Evolutionary conservation across 2,329 filamentous ascomycete species (phyloP), one percentile per base, ranked within the genome.

Genomic region (Moelleriella libera): DNA sequence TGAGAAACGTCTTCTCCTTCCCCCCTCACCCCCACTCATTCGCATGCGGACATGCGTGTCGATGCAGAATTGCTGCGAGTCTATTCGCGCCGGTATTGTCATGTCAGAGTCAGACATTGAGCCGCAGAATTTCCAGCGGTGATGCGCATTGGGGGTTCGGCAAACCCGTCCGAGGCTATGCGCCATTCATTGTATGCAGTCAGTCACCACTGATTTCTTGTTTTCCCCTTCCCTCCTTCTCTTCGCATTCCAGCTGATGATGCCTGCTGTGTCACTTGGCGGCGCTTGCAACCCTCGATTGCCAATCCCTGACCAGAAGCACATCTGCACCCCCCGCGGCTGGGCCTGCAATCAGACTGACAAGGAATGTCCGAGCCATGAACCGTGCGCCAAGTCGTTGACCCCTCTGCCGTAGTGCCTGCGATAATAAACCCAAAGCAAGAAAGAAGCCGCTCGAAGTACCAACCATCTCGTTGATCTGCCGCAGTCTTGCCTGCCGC

Each of bases 391-490:
- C 47, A 43, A 51, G 8, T 7, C 9, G 43, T 4, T 3, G 21
- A 5, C 40, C 11, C 0, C 14, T 30, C 3, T 34, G 29, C 30
- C 46, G 40, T 1, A 51, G 45, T 6, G 4, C 30, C 4, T 40
- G 46, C 21, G 29, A 39, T 10, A 49, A 43, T 28, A 51, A 32
- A 1, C 46, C 49, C 2, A 45, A 31, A 6, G 47, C 44, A 46
- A 52, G 40, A 46, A 52, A 52, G 31, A 51, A 52, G 6, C 51
- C 51, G 31, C 51, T 51, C 12, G 51, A 51, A 1, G 51, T 52
- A n/a, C 49, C 51, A 7, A 45, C 48, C 47, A 52, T 51, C 44
- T 52, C 51, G 44, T 52, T 52, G 34, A 52, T 49, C 46, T 52
- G 51, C 21, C 51, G 31, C 28, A 52, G 31, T 4, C 51, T 47